Percentiles rank a stretch among this genome's conserved stretches.
These are phyloP conservation scores for Trypanosoma rangeli DNA, from an alignment of 208 protist genomes.

Conservation along the genomic window DNA sequence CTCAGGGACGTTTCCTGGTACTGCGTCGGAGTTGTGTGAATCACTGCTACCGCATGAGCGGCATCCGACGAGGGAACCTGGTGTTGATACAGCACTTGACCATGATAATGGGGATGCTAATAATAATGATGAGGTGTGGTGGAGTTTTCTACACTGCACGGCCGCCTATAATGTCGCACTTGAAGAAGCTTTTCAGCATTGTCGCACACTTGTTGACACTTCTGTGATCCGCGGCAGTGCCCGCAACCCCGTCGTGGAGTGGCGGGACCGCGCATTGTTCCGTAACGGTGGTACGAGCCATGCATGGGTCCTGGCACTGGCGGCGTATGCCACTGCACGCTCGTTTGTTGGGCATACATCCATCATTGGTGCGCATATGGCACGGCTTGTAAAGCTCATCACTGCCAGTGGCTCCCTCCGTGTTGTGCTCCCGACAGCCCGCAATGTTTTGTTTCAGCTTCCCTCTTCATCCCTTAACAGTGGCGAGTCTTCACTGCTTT, in stretches of 20 bases:
- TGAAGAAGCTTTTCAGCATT: constrained; percentile 1
- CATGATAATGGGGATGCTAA: background rate
- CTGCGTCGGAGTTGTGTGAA: constrained; percentile 14
- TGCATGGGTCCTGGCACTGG: constrained; percentile 17
- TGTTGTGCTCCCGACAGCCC: constrained; percentile 15
- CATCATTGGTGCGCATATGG: constrained; percentile 9
- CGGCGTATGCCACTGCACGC: constrained; percentile 6
- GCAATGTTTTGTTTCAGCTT: constrained; percentile 15
- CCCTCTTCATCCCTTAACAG: background rate
- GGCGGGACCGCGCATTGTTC: constrained; percentile 19
- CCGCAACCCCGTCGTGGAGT: background rate
- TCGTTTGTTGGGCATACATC: constrained; percentile 7
- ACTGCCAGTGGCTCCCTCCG: constrained; percentile 7
- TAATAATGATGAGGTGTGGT: constrained; percentile 16
- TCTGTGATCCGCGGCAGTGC: background rate
- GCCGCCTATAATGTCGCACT: constrained; percentile 20
- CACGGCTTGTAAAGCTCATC: constrained; percentile 14
- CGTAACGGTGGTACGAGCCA: background rate
- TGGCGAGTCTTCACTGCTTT: background rate
- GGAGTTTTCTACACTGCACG: constrained; percentile 19
- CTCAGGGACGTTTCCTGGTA: constrained; percentile 15
- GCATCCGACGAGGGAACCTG: background rate
- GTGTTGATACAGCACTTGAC: background rate
- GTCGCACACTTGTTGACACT: background rate
- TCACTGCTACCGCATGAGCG: background rate